These are phyloP conservation scores for Chaetomium strumarium DNA, from an alignment of 2,329 filamentous ascomycete genomes.

Conservation along the genomic window DNA sequence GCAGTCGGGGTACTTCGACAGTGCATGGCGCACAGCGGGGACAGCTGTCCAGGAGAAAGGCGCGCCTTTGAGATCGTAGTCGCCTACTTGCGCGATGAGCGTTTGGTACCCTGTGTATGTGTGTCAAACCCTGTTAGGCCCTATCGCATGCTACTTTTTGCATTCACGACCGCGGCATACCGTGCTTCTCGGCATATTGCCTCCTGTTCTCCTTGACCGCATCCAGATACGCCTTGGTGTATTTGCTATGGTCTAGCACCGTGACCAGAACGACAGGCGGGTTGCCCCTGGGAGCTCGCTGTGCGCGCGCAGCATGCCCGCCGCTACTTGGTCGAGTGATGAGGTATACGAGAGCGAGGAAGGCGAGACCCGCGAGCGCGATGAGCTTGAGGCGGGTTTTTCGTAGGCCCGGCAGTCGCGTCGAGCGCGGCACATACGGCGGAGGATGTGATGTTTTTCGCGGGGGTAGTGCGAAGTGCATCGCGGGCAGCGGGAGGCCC, in stretches of 20 bases:
- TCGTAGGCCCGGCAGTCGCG: slow-evolving; percentile 34
- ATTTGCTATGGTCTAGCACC: slow-evolving; percentile 62
- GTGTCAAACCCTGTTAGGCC: not conserved
- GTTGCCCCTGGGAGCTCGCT: slow-evolving; percentile 43
- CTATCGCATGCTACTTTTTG: not conserved
- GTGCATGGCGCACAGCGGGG: slow-evolving; percentile 81
- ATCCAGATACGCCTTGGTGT: slow-evolving; percentile 61
- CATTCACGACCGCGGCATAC: slow-evolving; percentile 44
- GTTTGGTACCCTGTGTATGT: slow-evolving; percentile 70
- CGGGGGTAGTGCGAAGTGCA: slow-evolving; percentile 88
- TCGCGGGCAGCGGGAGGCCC: slow-evolving; percentile 31
- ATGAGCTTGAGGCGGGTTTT: slow-evolving; percentile 56
- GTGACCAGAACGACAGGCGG: slow-evolving; percentile 76
- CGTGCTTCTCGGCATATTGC: slow-evolving; percentile 79
- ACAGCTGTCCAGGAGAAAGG: slow-evolving; percentile 68
- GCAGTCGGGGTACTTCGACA: slow-evolving; percentile 70
- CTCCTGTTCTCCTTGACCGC: slow-evolving; percentile 76
- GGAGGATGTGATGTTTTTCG: slow-evolving; percentile 75
- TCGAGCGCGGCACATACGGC: slow-evolving; percentile 60
- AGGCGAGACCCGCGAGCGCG: slow-evolving; percentile 46
- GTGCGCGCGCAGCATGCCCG: slow-evolving; percentile 25
- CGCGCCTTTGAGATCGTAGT: slow-evolving; percentile 64
- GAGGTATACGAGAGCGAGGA: slow-evolving; percentile 57
- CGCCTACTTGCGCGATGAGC: slow-evolving; percentile 70
- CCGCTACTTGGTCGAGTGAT: slow-evolving; percentile 37